phyloP scores from a whole-genome alignment of 2,329 filamentous ascomycete species.

The Fusarium gaditjirri region DNA sequence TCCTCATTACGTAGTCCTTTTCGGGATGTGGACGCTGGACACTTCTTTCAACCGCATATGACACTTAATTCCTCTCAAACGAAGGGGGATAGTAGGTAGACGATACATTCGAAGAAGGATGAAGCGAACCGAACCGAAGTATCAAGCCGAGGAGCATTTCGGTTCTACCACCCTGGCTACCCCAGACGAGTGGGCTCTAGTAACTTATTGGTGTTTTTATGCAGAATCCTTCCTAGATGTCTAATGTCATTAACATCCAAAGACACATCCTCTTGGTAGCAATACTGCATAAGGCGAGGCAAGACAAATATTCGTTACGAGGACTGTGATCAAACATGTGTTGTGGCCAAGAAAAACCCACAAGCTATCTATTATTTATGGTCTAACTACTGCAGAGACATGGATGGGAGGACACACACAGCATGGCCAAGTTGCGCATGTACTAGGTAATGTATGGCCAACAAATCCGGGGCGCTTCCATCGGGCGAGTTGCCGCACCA shows the following conservation, averaged over 20 bases:
- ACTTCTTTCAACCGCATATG: background rate
- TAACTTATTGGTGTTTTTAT: background rate
- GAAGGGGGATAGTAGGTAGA: background rate
- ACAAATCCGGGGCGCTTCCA: background rate
- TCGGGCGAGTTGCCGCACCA: background rate
- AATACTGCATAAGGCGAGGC: background rate
- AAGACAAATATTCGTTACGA: background rate
- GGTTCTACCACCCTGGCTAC: background rate
- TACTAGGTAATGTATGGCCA: background rate
- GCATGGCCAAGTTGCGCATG: background rate
- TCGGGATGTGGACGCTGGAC: background rate
- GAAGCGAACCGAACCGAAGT: slow-evolving; percentile 11
- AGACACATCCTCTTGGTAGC: background rate
- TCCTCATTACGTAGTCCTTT: background rate
- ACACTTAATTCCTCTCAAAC: background rate
- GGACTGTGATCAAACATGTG: background rate
- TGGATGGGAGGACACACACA: background rate
- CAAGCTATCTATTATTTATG: background rate
- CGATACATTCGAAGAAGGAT: too few relatives aligned
- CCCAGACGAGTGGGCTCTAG: too few relatives aligned
- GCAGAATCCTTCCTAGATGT: background rate
- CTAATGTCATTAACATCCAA: background rate
- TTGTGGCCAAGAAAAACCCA: background rate
- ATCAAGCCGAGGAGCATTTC: background rate
- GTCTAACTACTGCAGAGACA: background rate